Evolutionary conservation across 768 basidiomycete species (phyloP), one percentile per base, ranked within the genome.

Genomic region (Nidularia sp.): DNA sequence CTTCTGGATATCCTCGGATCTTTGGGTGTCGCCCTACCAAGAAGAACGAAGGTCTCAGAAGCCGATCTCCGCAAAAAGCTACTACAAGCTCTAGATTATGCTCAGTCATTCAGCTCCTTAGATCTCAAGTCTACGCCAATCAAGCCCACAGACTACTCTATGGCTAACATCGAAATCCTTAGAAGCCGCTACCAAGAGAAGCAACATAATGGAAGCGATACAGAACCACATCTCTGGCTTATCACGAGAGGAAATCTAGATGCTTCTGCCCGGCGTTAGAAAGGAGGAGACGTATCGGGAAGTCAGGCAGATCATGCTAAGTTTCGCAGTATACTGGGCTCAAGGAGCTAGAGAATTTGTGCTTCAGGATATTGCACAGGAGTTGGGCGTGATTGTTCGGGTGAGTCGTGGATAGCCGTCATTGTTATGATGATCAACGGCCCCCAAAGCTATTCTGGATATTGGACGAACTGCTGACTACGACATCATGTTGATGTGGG

Each of bases 241-340:
- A 50, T 33, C 39, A 34, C 15, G 53, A 48, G 34, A 33, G 29
- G n/a, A 54, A 50, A 48, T 10, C 15, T 2, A 55, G 10, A 50
- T 29, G 48, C 5, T 13, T 49, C 9, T 56, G 57, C 22, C 52
- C 60, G 2, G 52, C 53, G 25, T 29, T 29, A 29, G 25, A 2
- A 56, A 62, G 49, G 58, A 67, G 41, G 63, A 69, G 33, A 68
- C 66, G 0, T 68, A 69, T 50, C 54, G 49, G 53, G 66, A 68
- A 50, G 53, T 69, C 41, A 59, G 67, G 36, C 56, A 65, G 35
- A 58, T 55, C 18, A 43, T 67, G 12, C 53, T 66, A 43, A 54
- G 50, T 1, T 51, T 69, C 18, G 65, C 59, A 9, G 45, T 36
- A 5, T 46, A 55, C n/a, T 61, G 44, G 18, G 55, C 63, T 15